Base-by-base conservation (phyloP, 2,329 filamentous ascomycete species). In the Cytospora leucostoma region DNA sequence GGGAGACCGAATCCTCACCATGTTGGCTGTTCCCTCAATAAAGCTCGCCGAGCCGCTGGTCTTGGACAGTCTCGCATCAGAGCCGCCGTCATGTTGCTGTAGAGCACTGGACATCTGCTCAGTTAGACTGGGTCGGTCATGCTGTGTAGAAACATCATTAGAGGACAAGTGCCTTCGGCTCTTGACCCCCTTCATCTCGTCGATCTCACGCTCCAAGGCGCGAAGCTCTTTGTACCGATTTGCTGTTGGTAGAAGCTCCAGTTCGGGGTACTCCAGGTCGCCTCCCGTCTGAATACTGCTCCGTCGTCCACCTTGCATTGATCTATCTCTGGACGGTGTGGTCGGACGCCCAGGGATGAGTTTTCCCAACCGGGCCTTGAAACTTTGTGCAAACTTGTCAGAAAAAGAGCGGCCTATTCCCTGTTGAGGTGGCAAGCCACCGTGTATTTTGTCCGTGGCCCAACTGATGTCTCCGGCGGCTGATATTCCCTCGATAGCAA, bases 341-440 rank as follows among this genome's bases (percentile, higher is more conserved):
- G 56, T 49, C 10, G 55, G 34, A 2, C 65, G 66, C 17, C 67
- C 60, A 21, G 68, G 65, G 15, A 72, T 56, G n/a, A 74, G 64
- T 60, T 69, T 72, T 57, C 59, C 65, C n/a, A 74, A 59, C 3
- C 70, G 63, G 12, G 67, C 68, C 59, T 70, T 73, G 59, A 74
- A 65, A 10, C 68, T 71, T 52, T 71, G 70, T 19, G 75, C 68
- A 12, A 78, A 59, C 53, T 68, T 73, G 13, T 68, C 67, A 1
- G 75, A 70, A 17, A 76, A 68, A 7, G 71, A 73, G 4, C 67
- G 69, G 6, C 67, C 54, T 13, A 66, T 38, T 49, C 54, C n/a
- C 64, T 54, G n/a, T 35, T 47, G 32, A 19, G 56, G 33, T n/a
- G 54, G 21, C 34, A 12, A 7, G 32, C 40, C 58, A n/a, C 35